These are phyloP conservation scores for Candida germanica DNA, from an alignment of 805 yeast genomes.

Conservation along the genomic window DNA sequence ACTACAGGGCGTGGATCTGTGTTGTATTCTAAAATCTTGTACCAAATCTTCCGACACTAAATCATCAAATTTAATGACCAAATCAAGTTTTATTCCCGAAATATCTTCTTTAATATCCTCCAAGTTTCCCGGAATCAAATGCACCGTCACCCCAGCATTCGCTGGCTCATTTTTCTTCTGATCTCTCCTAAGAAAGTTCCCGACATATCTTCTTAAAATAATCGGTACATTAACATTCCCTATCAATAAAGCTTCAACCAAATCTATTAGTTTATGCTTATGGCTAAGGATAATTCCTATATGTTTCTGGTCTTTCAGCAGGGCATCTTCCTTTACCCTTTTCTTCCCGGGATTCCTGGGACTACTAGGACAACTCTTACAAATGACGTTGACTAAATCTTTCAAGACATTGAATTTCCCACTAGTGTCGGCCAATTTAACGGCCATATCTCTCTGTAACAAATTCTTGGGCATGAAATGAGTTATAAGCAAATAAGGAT, in stretches of 20 bases:
- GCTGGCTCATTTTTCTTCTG: slow-evolving; percentile 14
- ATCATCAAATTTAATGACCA: slow-evolving; percentile 62
- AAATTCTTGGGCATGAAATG: slow-evolving; percentile 83
- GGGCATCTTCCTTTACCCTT: slow-evolving; percentile 9
- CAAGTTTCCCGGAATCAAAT: slow-evolving; percentile 41
- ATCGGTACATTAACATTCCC: slow-evolving; percentile 50
- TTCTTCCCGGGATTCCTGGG: not conserved
- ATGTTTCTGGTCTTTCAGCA: slow-evolving; percentile 34
- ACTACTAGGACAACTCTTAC: slow-evolving; percentile 12
- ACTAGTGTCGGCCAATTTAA: slow-evolving; percentile 68
- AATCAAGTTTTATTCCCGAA: slow-evolving; percentile 43
- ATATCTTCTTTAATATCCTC: slow-evolving; percentile 11
- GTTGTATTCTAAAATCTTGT: slow-evolving; percentile 24
- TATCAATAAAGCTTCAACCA: slow-evolving; percentile 65
- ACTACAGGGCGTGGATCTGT: slow-evolving; percentile 41
- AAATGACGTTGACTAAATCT: slow-evolving; percentile 58
- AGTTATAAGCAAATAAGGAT: slow-evolving; percentile 80
- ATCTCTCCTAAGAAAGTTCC: slow-evolving; percentile 32
- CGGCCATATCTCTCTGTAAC: slow-evolving; percentile 66
- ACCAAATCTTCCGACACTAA: slow-evolving; percentile 41
- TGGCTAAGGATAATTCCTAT: slow-evolving; percentile 71
- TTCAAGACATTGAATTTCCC: slow-evolving; percentile 77
- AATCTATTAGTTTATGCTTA: slow-evolving; percentile 62
- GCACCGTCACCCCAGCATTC: slow-evolving; percentile 24
- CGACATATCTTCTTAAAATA: slow-evolving; percentile 48